Evolutionary conservation across 805 yeast genomes (phyloP), one percentile per base, ranked within the genome.

Genomic region (Cyberlindnera bimundalis): DNA sequence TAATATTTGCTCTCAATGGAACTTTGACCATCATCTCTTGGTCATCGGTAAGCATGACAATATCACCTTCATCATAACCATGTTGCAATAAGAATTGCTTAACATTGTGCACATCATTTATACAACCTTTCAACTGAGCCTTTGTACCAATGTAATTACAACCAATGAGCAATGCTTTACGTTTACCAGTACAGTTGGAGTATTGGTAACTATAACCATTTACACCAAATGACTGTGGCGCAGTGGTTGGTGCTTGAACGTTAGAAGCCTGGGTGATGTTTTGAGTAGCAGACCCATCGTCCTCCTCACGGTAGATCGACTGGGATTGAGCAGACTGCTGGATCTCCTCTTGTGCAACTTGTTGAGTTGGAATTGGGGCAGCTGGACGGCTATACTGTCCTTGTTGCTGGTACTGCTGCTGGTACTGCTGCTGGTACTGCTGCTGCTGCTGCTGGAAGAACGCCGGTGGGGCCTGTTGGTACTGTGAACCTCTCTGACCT

Each of bases 141-240:
- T 59, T 61, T 4, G 81, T 64, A 6, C 89, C 89, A 45, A 76
- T 68, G 61, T 87, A 87, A 64, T 87, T 87, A 59, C 83, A 80
- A 11, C 96, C 96, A 42, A 87, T 70, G 36, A 85, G 56, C 40
- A 87, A 59, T 2, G 95, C 96, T 62, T 86, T 87, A 46, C 79
- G 74, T 25, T 70, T 68, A 12, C 95, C 95, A 5, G 75, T 65
- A 66, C 90, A 82, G 52, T 77, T 73, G 10, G 91, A 81, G 60
- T 80, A 80, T 56, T 78, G 81, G 53, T 66, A 75, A 15, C 65
- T 17, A 35, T 43, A 43, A 15, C 35, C 39, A 5, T 36, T n/a
- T 12, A 33, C 43, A 14, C 47, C 47, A 21, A 43, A 43, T 15
- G 40, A 35, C 31, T 43, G 47, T 29, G 43, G 41, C 5, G 23